Evolutionary conservation across 345 rosid species (phyloP).

Genomic region (thale cress (Arabidopsis thaliana)): DNA sequence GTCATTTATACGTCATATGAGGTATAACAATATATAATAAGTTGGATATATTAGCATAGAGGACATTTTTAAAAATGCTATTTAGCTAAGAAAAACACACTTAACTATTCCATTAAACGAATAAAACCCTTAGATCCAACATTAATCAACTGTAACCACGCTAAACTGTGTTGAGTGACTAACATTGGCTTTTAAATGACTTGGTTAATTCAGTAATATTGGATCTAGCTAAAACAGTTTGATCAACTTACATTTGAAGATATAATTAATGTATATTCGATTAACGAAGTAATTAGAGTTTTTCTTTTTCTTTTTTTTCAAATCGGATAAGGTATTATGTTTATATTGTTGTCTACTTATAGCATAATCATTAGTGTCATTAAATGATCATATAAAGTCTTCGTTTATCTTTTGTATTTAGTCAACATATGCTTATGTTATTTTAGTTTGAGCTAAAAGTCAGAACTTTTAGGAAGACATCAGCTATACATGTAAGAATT

Average conservation of each 20-base stretch:
- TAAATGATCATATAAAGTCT: too few species aligned
- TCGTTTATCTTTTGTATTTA: too few species aligned
- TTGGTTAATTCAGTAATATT: not conserved
- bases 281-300: too few species aligned
- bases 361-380: too few species aligned
- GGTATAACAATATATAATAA: not conserved
- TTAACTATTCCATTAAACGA: not conserved
- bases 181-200: not conserved
- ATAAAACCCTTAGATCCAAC: not conserved
- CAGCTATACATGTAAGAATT: too few species aligned
- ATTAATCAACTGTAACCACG: not conserved
- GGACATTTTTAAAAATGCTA: not conserved
- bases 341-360: not conserved
- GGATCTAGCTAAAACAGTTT: too few species aligned
- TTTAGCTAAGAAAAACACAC: not conserved
- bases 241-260: not conserved
- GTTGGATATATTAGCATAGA: not conserved
- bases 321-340: not conserved
- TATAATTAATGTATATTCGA: too few species aligned
- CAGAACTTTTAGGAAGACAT: too few species aligned
- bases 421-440: too few species aligned
- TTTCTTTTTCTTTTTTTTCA: too few species aligned
- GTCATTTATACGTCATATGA: slow-evolving; percentile 28
- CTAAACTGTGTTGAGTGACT: not conserved
- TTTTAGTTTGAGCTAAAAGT: too few species aligned